A percentile compares a stretch with the other conserved stretches of the same genome.
Evolutionary conservation across 306 rosid species (phyloP).

Genomic region (Lotus japonicus): DNA sequence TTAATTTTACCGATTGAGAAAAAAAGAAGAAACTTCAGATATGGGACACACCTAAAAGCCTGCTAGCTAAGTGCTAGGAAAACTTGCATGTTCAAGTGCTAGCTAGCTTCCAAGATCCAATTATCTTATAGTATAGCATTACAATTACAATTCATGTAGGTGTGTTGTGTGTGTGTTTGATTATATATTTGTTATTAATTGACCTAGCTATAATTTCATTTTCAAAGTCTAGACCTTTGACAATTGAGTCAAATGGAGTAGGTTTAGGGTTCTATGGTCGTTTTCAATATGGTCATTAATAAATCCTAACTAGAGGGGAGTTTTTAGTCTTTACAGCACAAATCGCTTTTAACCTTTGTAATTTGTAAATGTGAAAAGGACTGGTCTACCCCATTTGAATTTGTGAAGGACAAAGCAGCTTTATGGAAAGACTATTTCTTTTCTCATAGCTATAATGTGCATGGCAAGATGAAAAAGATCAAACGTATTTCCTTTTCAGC

Average conservation of each 20-base stretch:
- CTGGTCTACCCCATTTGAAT: slow-evolving; percentile 40
- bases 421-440: slow-evolving; percentile 45
- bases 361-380: slow-evolving; percentile 45
- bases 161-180: neutral
- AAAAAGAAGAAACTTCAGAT: slow-evolving; percentile 38
- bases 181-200: neutral
- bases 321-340: slow-evolving; percentile 2
- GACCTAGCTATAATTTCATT: neutral
- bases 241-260: slow-evolving; percentile 31
- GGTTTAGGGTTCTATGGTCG: slow-evolving; percentile 29
- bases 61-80: slow-evolving; percentile 24
- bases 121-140: slow-evolving; percentile 14
- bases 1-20: slow-evolving; percentile 36
- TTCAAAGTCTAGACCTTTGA: slow-evolving; percentile 7
- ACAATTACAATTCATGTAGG: slow-evolving; percentile 7
- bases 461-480: slow-evolving; percentile 52
- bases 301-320: slow-evolving; percentile 16
- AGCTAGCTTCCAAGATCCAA: slow-evolving; percentile 29
- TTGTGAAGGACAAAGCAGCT: slow-evolving; percentile 52
- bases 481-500: slow-evolving; percentile 43
- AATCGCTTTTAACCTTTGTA: slow-evolving; percentile 20
- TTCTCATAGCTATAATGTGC: slow-evolving; percentile 41
- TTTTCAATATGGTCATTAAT: slow-evolving; percentile 20
- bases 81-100: slow-evolving; percentile 34
- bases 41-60: slow-evolving; percentile 45